Evolutionary conservation across 2,329 filamentous ascomycete species (phyloP).

Genomic region (Verruconis gallopava): DNA sequence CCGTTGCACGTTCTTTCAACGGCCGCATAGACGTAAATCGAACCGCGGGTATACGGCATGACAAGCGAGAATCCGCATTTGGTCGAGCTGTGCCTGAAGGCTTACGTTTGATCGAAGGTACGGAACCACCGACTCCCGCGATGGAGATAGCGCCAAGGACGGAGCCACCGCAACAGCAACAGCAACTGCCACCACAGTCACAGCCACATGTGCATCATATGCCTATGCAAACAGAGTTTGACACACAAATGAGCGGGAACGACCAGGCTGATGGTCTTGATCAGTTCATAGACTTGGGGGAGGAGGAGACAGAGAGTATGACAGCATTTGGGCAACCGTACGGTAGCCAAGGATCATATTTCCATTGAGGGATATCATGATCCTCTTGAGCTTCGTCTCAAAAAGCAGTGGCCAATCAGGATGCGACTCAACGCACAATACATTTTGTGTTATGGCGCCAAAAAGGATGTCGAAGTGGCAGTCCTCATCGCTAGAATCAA

Average conservation of each 20-base stretch:
- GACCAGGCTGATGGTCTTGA: background rate
- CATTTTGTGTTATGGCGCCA: too few relatives aligned
- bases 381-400: too few relatives aligned
- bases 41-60: conserved; percentile 18
- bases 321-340: background rate
- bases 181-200: background rate
- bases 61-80: conserved; percentile 29
- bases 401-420: too few relatives aligned
- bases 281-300: background rate
- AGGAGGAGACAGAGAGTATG: background rate
- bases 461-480: too few relatives aligned
- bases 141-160: background rate
- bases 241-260: background rate
- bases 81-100: conserved; percentile 27
- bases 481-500: too few relatives aligned
- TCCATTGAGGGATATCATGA: background rate
- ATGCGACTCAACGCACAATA: too few relatives aligned
- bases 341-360: background rate
- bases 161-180: background rate
- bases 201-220: background rate
- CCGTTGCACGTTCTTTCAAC: conserved; percentile 35
- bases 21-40: conserved; percentile 28
- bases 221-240: background rate
- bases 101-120: conserved; percentile 26
- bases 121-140: conserved; percentile 20